Percentiles rank a stretch among this genome's conserved stretches.
Conservation (phyloP, 768 basidiomycete species). For the Phylloporus sp. region DNA sequence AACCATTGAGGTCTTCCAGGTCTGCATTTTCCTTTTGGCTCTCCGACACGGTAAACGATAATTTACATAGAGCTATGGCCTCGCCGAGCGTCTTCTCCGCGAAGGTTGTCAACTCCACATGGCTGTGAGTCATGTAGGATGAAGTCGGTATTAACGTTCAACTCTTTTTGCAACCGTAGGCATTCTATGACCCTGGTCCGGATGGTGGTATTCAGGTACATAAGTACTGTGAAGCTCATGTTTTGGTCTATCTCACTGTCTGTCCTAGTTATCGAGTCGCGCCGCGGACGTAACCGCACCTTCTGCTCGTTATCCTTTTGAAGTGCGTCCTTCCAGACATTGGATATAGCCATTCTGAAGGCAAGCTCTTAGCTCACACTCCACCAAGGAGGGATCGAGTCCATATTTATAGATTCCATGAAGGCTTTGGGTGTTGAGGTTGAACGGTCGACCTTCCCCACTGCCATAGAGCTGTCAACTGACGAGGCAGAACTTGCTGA, state of each 20-base stretch:
- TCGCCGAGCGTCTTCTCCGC: slow-evolving; percentile 55
- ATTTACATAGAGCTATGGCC: slow-evolving; percentile 61
- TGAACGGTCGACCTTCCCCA: slow-evolving; percentile 31
- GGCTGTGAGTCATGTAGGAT: slow-evolving; percentile 43
- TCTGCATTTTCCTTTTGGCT: slow-evolving; percentile 1
- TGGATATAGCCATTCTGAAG: background rate
- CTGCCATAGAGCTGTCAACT: slow-evolving; percentile 26
- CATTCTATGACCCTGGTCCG: slow-evolving; percentile 68
- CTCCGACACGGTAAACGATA: background rate
- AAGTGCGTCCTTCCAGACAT: slow-evolving; percentile 36
- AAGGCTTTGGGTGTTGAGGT: slow-evolving; percentile 26
- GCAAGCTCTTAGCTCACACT: slow-evolving; percentile 22
- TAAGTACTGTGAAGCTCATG: background rate
- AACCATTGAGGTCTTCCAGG: slow-evolving; percentile 45
- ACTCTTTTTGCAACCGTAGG: slow-evolving; percentile 36
- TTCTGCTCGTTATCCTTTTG: slow-evolving; percentile 66
- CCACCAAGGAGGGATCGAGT: slow-evolving; percentile 35
- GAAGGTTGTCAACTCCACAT: slow-evolving; percentile 65
- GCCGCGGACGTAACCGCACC: slow-evolving; percentile 57
- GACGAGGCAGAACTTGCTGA: slow-evolving; percentile 21
- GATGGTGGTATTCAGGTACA: slow-evolving; percentile 64
- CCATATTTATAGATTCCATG: slow-evolving; percentile 35
- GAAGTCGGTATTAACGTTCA: background rate
- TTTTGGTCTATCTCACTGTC: background rate
- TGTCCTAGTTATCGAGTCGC: slow-evolving; percentile 53